Base-by-base conservation (phyloP, 2,329 filamentous ascomycete genomes). In the Fusarium beomiforme region DNA sequence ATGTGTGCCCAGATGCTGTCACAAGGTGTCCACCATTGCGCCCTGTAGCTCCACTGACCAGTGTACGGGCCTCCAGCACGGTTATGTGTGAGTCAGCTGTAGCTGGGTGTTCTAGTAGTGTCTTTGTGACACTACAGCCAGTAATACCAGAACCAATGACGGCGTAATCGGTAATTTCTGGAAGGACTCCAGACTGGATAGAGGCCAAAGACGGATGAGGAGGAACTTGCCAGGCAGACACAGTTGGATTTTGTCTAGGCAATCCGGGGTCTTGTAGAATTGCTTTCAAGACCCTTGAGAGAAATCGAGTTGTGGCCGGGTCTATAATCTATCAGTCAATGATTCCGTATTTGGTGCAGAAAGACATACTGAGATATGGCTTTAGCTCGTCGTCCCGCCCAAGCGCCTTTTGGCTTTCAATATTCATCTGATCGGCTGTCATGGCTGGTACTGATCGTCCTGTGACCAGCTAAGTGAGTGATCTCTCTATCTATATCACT, bases 141-240 rank as follows among this genome's bases (percentile, higher is more conserved):
- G 77, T 78, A n/a, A 79, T 74, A 9, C 78, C 78, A 8, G 78
- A 79, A 19, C 77, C 78, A 33, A 79, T 78, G 17, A 79, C 67
- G 8, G 55, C 76, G 26, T 72, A 71, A 47, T 78, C 76, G 2
- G 75, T 75, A 4, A 9, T 17, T 2, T 21, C 24, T 10, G 73
- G 74, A 8, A 78, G 74, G 7, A 24, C 16, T 0, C 53, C 11
- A 2, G 77, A 78, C 41, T 78, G 76, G 8, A 67, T 67, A 1
- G 71, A 60, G 8, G 74, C 66, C 2, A 78, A 21, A 3, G 57
- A 51, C 3, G 75, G 68, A 56, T 79, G 76, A 3, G 61, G 61
- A 3, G 77, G 75, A 11, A 72, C 49, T 31, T 78, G 77, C 77
- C 78, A 79, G 3, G 69, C 67, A 0, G 77, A 74, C 13, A 65